Evolutionary conservation across 345 rosid genomes (phyloP).

Genomic region (Crucihimalaya himalaica): DNA sequence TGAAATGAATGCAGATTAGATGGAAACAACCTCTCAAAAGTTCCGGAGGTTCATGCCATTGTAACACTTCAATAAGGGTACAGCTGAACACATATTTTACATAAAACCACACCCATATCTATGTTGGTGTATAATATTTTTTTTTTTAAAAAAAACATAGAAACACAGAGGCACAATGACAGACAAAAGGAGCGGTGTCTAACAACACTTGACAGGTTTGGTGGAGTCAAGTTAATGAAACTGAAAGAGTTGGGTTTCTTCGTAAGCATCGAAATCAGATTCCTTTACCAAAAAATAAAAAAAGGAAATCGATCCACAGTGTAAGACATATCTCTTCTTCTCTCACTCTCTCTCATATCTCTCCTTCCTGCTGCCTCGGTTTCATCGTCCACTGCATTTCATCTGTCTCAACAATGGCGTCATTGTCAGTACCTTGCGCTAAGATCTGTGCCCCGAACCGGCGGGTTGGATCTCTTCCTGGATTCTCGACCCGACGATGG

Average conservation of each 20-base stretch:
- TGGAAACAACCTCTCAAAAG: background rate
- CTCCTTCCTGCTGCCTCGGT: slow-evolving; percentile 32
- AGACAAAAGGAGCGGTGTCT: slow-evolving; percentile 16
- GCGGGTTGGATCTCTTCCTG: slow-evolving; percentile 46
- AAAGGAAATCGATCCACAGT: background rate
- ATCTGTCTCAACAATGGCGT: slow-evolving; percentile 52
- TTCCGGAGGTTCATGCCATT: background rate
- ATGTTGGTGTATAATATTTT: background rate
- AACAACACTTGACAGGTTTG: slow-evolving; percentile 20
- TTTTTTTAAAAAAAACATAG: background rate
- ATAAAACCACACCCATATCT: background rate
- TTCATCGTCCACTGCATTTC: slow-evolving; percentile 34
- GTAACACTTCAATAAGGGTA: background rate
- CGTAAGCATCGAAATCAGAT: slow-evolving; percentile 40
- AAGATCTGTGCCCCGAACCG: slow-evolving; percentile 53
- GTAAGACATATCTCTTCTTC: background rate
- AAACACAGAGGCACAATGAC: no score
- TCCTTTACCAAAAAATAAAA: background rate
- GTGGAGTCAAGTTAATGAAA: slow-evolving; percentile 11
- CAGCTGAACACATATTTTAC: background rate
- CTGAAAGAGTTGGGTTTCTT: slow-evolving; percentile 17
- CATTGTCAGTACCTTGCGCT: slow-evolving; percentile 62
- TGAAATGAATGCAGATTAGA: slow-evolving; percentile 3
- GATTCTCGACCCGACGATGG: slow-evolving; percentile 21
- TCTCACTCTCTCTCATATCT: background rate